These are phyloP conservation scores for Zizania palustris DNA, from an alignment of 202 grass and related monocot genomes.

Conservation along the genomic window DNA sequence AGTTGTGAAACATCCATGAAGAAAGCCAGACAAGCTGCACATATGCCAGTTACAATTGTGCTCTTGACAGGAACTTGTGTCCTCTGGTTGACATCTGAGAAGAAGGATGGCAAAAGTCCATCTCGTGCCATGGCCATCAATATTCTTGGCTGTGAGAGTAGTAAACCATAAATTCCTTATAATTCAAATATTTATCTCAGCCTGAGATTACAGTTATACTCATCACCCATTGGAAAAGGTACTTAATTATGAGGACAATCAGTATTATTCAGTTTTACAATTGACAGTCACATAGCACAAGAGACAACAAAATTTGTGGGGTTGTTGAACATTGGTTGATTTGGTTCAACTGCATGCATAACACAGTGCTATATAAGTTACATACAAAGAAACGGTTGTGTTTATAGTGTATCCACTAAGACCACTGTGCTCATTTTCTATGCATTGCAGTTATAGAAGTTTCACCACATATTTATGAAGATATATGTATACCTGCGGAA, in stretches of 20 bases:
- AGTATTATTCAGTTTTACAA: slow-evolving; percentile 6
- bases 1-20: slow-evolving; percentile 97
- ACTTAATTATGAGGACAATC: not conserved
- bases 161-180: slow-evolving; percentile 2
- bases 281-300: not conserved
- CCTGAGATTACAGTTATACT: not conserved
- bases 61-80: slow-evolving; percentile 98
- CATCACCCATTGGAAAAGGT: not conserved
- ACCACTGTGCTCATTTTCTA: not conserved
- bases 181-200: not conserved
- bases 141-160: slow-evolving; percentile 84
- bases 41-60: slow-evolving; percentile 82
- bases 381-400: not conserved
- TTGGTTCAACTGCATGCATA: not conserved
- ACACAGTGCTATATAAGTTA: not conserved
- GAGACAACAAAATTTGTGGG: not conserved
- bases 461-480: not conserved
- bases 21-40: slow-evolving; percentile 69
- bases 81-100: slow-evolving; percentile 67
- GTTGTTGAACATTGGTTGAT: not conserved
- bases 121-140: slow-evolving; percentile 98
- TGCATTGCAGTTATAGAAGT: not conserved
- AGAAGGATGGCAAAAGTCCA: slow-evolving; percentile 88
- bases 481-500: slow-evolving; percentile 71
- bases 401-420: not conserved